phyloP scores from a whole-genome alignment of 345 rosid genomes.

The Lumnitzera littorea region DNA sequence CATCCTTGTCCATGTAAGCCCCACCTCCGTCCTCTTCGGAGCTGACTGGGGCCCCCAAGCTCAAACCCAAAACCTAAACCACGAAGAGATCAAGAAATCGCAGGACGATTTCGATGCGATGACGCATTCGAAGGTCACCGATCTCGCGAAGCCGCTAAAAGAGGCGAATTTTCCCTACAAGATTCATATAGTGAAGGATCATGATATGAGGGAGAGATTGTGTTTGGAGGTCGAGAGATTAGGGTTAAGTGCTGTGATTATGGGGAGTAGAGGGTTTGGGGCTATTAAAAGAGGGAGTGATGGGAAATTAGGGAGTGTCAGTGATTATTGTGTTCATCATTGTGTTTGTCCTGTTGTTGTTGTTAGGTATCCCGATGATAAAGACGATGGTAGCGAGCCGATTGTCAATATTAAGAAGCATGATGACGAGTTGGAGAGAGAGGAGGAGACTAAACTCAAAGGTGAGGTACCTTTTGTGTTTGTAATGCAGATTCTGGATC shows the following conservation, averaged over 20 bases:
- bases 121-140: conserved; percentile 28
- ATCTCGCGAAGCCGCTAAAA: conserved; percentile 28
- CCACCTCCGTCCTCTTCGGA: conserved; percentile 3
- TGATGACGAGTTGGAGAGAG: conserved; percentile 4
- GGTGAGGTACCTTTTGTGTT: too few species aligned
- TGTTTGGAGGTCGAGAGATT: conserved; percentile 40
- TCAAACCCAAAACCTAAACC: background rate
- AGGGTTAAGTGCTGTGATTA: conserved; percentile 33
- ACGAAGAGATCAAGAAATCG: conserved; percentile 4
- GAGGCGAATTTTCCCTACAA: conserved; percentile 34
- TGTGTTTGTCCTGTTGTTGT: conserved; percentile 38
- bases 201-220: conserved; percentile 41
- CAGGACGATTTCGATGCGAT: conserved; percentile 28
- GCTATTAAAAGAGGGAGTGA: conserved; percentile 32
- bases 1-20: conserved; percentile 6
- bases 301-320: conserved; percentile 33
- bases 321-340: conserved; percentile 40
- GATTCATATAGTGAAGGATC: conserved; percentile 39
- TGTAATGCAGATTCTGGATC: too few species aligned
- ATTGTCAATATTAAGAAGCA: conserved; percentile 5
- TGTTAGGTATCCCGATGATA: conserved; percentile 34
- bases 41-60: conserved; percentile 4
- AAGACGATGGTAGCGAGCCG: conserved; percentile 14
- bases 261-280: conserved; percentile 42
- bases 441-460: background rate